Percentiles rank a stretch among this genome's conserved stretches.
Evolutionary conservation across 1,284 basidiomycete genomes (phyloP).

Genomic region (Sporisorium graminicola): DNA sequence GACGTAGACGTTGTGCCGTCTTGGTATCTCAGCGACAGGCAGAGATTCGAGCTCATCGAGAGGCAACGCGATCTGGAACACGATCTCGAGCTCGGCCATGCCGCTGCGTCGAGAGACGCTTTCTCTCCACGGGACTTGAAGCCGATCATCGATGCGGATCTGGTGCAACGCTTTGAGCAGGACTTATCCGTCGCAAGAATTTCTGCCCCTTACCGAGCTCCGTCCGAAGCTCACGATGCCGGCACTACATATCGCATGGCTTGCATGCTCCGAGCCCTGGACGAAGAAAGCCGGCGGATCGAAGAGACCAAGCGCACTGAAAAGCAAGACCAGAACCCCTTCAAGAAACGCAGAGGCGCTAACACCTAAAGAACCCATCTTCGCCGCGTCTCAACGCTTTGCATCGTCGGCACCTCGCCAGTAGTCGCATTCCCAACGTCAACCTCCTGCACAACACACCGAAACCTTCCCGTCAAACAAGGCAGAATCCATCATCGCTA

Average conservation of each 20-base stretch:
- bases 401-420: not conserved
- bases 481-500: too few relatives aligned
- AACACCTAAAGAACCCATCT: not conserved
- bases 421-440: not conserved
- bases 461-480: not conserved
- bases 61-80: not conserved
- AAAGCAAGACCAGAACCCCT: not conserved
- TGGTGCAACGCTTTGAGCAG: not conserved
- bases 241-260: not conserved
- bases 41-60: not conserved
- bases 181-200: not conserved
- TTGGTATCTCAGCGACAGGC: not conserved
- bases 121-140: not conserved
- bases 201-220: not conserved
- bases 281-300: not conserved
- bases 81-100: not conserved
- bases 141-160: not conserved
- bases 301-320: too few relatives aligned
- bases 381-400: too few relatives aligned
- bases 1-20: not conserved
- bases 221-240: not conserved
- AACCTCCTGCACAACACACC: not conserved
- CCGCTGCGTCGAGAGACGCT: not conserved
- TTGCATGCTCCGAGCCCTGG: not conserved
- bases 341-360: not conserved